phyloP scores from a whole-genome alignment of 2,329 filamentous ascomycete species.

The Lecanicillium sp. region DNA sequence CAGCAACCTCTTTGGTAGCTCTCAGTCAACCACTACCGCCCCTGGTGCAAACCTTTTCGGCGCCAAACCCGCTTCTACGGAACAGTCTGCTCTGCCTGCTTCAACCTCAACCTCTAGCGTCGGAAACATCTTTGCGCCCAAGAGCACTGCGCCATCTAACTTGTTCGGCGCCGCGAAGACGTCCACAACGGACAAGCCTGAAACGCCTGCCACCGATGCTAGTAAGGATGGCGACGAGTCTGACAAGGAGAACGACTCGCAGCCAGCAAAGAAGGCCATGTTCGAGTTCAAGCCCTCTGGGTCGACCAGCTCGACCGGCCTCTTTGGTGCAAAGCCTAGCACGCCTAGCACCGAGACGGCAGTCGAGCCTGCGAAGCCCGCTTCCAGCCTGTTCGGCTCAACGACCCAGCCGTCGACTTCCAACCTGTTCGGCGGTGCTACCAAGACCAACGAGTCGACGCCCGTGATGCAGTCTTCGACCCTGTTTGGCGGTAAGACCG shows the following conservation, averaged over 20 bases:
- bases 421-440: constrained; percentile 12
- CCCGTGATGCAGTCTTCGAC: constrained; percentile 25
- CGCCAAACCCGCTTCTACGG: constrained; percentile 6
- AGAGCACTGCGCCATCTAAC: constrained; percentile 29
- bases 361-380: constrained; percentile 22
- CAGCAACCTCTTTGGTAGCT: constrained; percentile 27
- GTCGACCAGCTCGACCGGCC: constrained; percentile 11
- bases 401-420: constrained; percentile 22
- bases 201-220: constrained; percentile 20
- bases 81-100: no score
- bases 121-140: constrained; percentile 31
- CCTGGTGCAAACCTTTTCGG: constrained; percentile 15
- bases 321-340: constrained; percentile 30
- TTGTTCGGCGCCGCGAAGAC: constrained; percentile 32
- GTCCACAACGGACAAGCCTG: constrained; percentile 20
- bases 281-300: constrained; percentile 28
- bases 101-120: constrained; percentile 24
- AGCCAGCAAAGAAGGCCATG: constrained; percentile 28
- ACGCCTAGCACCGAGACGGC: constrained; percentile 23
- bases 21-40: constrained; percentile 12
- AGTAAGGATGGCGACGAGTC: constrained; percentile 34
- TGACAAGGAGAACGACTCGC: constrained; percentile 39
- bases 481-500: constrained; percentile 30
- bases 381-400: constrained; percentile 22
- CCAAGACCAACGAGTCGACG: constrained; percentile 26